A percentile compares a stretch with the other conserved stretches of the same genome.
Conservation (phyloP, 2,329 filamentous ascomycete genomes). For the Ilyonectria sp. region DNA sequence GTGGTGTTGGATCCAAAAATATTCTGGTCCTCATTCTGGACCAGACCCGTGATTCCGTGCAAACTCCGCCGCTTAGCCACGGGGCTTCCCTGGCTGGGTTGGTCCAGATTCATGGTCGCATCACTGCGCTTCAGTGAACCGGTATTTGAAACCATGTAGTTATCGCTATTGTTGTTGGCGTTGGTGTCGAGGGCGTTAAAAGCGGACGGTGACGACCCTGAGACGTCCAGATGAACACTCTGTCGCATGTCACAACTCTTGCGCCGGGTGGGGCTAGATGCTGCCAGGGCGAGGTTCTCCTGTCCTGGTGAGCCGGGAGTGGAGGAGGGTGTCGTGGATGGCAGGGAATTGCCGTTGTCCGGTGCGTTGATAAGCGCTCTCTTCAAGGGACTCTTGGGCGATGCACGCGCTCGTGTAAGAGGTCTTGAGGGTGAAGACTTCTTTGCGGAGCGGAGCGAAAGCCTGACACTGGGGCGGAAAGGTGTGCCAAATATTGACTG, state of each 20-base stretch:
- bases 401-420: slow-evolving; percentile 75
- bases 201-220: slow-evolving; percentile 66
- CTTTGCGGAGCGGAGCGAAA: slow-evolving; percentile 75
- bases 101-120: slow-evolving; percentile 89
- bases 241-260: slow-evolving; percentile 64
- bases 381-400: slow-evolving; percentile 86
- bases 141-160: slow-evolving; percentile 59
- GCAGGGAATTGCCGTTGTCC: slow-evolving; percentile 78
- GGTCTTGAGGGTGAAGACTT: slow-evolving; percentile 67
- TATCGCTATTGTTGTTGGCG: slow-evolving; percentile 50
- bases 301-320: slow-evolving; percentile 59
- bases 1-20: slow-evolving; percentile 77
- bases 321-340: slow-evolving; percentile 56
- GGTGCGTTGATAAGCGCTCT: slow-evolving; percentile 80
- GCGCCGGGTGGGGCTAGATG: slow-evolving; percentile 51
- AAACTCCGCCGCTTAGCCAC: slow-evolving; percentile 92
- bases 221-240: slow-evolving; percentile 71
- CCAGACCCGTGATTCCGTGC: slow-evolving; percentile 79
- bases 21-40: slow-evolving; percentile 73
- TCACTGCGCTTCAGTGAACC: slow-evolving; percentile 95
- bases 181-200: slow-evolving; percentile 65
- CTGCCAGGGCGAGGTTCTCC: slow-evolving; percentile 59
- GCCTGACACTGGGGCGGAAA: slow-evolving; percentile 76
- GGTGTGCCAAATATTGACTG: slow-evolving; percentile 71
- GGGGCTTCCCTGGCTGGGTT: slow-evolving; percentile 83